Evolutionary conservation across 2,329 filamentous ascomycete species (phyloP).

Genomic region (Lachnellula occidentalis): DNA sequence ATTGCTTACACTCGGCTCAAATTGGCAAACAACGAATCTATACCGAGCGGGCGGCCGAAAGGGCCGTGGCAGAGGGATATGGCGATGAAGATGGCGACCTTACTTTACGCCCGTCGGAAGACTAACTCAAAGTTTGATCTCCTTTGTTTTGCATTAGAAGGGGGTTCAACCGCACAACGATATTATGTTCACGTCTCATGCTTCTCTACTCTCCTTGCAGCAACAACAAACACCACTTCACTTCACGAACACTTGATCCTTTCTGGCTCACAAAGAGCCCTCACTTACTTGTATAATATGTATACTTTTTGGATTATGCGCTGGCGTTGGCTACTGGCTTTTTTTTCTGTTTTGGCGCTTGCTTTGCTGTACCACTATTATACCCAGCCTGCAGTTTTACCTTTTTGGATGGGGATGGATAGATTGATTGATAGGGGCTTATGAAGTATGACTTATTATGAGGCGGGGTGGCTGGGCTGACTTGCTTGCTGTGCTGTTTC

Average conservation of each 20-base stretch:
- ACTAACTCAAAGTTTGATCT: neutral
- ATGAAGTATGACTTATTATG: neutral
- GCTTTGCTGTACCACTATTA: neutral
- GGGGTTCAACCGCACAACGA: neutral
- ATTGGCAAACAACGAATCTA: constrained; percentile 64
- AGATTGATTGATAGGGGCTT: neutral
- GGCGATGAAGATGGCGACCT: constrained; percentile 20
- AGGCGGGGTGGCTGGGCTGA: neutral
- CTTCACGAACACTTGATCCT: neutral
- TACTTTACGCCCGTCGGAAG: constrained; percentile 8
- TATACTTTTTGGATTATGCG: neutral
- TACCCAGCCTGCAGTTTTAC: neutral
- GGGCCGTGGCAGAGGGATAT: constrained; percentile 12
- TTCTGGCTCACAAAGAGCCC: neutral
- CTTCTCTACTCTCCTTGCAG: neutral
- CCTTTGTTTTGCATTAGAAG: neutral
- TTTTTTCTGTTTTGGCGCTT: neutral
- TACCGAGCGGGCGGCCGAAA: constrained; percentile 43
- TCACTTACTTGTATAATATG: neutral
- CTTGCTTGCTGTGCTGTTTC: neutral
- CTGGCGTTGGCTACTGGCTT: neutral
- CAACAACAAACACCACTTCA: neutral
- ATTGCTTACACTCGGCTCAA: constrained; percentile 70
- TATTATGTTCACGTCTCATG: neutral
- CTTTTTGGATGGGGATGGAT: neutral